Conservation (phyloP, 306 rosid genomes). For the Nissolia schottii region DNA sequence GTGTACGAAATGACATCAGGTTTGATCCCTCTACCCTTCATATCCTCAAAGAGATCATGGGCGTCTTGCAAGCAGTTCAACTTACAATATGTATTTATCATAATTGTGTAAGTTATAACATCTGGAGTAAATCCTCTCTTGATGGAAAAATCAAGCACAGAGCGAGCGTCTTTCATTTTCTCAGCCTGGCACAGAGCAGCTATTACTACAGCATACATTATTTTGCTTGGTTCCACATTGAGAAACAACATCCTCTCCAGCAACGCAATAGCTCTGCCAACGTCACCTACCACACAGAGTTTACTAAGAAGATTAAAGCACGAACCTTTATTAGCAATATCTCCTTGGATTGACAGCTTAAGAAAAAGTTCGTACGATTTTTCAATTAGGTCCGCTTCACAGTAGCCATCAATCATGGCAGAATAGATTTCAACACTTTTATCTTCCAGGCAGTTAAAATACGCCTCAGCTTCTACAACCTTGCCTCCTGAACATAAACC, state of each 20-base stretch:
- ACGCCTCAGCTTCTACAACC: conserved; percentile 53
- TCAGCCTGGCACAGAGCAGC: conserved; percentile 55
- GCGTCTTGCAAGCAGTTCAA: conserved; percentile 54
- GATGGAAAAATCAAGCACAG: conserved; percentile 42
- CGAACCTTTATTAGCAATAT: conserved; percentile 28
- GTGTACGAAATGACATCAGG: conserved; percentile 73
- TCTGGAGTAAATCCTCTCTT: conserved; percentile 48
- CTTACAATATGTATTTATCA: conserved; percentile 73
- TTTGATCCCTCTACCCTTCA: conserved; percentile 58
- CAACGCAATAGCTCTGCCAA: conserved; percentile 34
- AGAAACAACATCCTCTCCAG: conserved; percentile 39
- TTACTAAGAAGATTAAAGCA: conserved; percentile 48
- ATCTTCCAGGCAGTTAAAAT: conserved; percentile 46
- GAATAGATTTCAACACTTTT: conserved; percentile 53
- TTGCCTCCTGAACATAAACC: conserved; percentile 63
- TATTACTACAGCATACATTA: conserved; percentile 50
- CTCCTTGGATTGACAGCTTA: conserved; percentile 44
- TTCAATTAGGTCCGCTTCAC: conserved; percentile 42
- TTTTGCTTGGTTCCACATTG: conserved; percentile 47
- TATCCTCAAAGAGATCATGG: conserved; percentile 54
- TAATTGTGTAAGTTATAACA: conserved; percentile 61
- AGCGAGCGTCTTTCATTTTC: conserved; percentile 45
- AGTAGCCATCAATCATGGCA: conserved; percentile 68
- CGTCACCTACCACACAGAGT: conserved; percentile 47
- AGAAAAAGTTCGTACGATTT: conserved; percentile 49